Evolutionary conservation across 2,329 filamentous ascomycete genomes (phyloP).

Genomic region (Neonectria coccinea): DNA sequence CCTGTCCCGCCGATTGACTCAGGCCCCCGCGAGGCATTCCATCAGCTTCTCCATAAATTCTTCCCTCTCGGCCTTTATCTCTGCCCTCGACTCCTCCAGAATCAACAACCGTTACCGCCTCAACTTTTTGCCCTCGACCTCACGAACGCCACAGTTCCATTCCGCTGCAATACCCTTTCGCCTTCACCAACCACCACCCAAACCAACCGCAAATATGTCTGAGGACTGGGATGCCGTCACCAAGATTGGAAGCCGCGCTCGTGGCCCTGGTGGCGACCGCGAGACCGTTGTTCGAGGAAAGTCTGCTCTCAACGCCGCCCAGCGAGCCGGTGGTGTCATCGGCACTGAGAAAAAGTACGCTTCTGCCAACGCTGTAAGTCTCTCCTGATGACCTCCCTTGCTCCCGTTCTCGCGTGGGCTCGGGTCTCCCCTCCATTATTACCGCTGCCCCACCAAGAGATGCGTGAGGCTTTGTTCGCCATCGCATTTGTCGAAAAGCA

Average conservation of each 20-base stretch:
- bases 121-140: constrained; percentile 6
- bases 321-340: constrained; percentile 80
- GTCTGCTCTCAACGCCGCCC: constrained; percentile 86
- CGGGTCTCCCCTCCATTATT: background rate
- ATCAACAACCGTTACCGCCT: constrained; percentile 24
- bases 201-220: constrained; percentile 61
- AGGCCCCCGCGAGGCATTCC: constrained; percentile 49
- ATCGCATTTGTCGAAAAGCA: background rate
- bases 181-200: constrained; percentile 16
- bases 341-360: constrained; percentile 92
- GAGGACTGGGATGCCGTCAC: constrained; percentile 87
- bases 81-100: constrained; percentile 33
- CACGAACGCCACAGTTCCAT: background rate
- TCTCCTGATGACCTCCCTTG: background rate
- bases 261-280: constrained; percentile 75
- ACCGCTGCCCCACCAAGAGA: constrained; percentile 13
- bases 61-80: constrained; percentile 36
- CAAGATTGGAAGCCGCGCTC: constrained; percentile 92
- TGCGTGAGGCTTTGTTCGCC: constrained; percentile 3
- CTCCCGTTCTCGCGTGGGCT: constrained; percentile 16
- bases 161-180: constrained; percentile 14
- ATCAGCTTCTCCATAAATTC: constrained; percentile 49
- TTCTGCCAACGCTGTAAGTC: constrained; percentile 73
- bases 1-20: constrained; percentile 54
- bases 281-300: constrained; percentile 93